Conservation (phyloP, 257 asterid species). For the Scutellaria galericulata region DNA sequence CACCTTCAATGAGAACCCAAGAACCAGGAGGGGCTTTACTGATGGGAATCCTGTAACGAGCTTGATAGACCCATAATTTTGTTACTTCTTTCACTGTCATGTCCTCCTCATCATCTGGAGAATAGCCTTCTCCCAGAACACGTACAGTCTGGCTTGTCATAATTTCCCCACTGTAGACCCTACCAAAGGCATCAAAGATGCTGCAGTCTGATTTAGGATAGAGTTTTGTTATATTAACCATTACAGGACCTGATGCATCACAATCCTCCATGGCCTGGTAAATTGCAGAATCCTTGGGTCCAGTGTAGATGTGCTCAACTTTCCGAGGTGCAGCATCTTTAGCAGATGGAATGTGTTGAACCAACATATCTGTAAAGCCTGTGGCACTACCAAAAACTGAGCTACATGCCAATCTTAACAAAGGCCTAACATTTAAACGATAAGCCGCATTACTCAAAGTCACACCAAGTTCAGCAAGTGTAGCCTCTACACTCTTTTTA, state of each 20-base stretch:
- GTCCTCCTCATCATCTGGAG: slow-evolving; percentile 98
- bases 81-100: slow-evolving; percentile 97
- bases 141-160: slow-evolving; percentile 90
- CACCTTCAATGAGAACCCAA: slow-evolving; percentile 99
- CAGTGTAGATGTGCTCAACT: slow-evolving; percentile 89
- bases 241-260: slow-evolving; percentile 86
- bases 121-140: slow-evolving; percentile 97
- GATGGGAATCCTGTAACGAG: slow-evolving; percentile 95
- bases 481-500: slow-evolving; percentile 93
- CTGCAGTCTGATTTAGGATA: slow-evolving; percentile 97
- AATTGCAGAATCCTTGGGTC: slow-evolving; percentile 75
- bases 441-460: slow-evolving; percentile 96
- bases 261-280: slow-evolving; percentile 83
- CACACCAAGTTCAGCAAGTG: slow-evolving; percentile 91
- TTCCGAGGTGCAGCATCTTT: slow-evolving; percentile 83
- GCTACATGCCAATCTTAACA: slow-evolving; percentile 88
- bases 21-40: slow-evolving; percentile 98
- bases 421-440: slow-evolving; percentile 87
- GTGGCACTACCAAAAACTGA: slow-evolving; percentile 95
- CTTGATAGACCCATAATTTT: slow-evolving; percentile 96
- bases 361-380: slow-evolving; percentile 97
- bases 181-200: slow-evolving; percentile 94
- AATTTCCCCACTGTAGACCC: slow-evolving; percentile 94
- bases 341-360: slow-evolving; percentile 95
- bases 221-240: slow-evolving; percentile 91